Conservation (phyloP, 768 basidiomycete species). For the Cubamyces sp. region DNA sequence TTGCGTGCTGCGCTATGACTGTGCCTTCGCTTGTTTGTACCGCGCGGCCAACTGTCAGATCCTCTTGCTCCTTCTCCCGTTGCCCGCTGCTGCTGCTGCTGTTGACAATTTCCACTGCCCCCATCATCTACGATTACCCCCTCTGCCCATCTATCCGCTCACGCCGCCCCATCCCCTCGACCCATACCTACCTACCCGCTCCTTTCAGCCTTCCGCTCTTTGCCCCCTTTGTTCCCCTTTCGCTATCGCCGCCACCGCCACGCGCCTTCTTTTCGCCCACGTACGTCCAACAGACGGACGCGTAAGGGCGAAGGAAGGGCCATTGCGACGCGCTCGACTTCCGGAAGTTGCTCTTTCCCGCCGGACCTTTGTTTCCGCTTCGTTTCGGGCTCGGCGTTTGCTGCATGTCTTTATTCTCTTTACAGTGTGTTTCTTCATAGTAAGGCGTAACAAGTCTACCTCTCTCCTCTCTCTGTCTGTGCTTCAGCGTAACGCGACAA, state of each 20-base stretch:
- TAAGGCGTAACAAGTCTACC: neutral
- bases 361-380: slow-evolving; percentile 1
- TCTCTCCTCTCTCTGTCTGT: neutral
- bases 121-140: neutral
- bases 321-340: slow-evolving; percentile 1
- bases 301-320: neutral
- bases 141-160: neutral
- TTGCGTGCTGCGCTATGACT: neutral
- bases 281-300: neutral
- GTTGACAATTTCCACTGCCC: neutral
- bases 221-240: neutral
- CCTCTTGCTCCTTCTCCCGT: no score
- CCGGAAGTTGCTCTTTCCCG: slow-evolving; percentile 10
- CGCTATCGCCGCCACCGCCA: neutral
- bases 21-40: neutral
- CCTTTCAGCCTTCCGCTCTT: neutral
- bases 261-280: neutral
- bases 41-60: neutral
- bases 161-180: neutral
- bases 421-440: neutral
- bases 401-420: slow-evolving; percentile 5
- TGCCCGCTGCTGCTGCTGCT: no score
- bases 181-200: slow-evolving; percentile 4
- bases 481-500: neutral
- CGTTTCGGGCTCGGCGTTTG: neutral